Evolutionary conservation across 23 red algal species (phyloP).

Genomic region (Gracilaria gracilis): DNA sequence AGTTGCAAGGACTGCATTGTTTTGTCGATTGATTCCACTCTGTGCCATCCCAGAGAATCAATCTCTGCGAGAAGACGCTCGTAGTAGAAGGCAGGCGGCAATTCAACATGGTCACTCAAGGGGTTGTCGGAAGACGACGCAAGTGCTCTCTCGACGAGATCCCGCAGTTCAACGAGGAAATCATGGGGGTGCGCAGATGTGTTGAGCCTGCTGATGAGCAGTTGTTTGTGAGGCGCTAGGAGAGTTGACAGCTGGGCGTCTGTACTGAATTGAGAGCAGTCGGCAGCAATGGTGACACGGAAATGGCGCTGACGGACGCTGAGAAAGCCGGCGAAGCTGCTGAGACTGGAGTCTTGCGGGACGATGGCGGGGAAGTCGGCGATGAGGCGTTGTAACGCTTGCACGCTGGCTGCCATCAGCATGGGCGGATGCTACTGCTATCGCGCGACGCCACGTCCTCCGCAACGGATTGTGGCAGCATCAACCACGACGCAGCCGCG

Average conservation of each 20-base stretch:
- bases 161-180: slow-evolving; percentile 67
- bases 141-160: slow-evolving; percentile 43
- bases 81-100: slow-evolving; percentile 66
- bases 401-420: not conserved
- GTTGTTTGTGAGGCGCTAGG: slow-evolving; percentile 10
- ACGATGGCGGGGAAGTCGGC: slow-evolving; percentile 47
- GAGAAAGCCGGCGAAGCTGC: slow-evolving; percentile 43
- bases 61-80: slow-evolving; percentile 69
- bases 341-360: slow-evolving; percentile 31
- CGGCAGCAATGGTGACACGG: slow-evolving; percentile 47
- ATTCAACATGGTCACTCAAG: not conserved
- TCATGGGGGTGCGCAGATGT: slow-evolving; percentile 32
- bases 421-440: no score
- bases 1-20: slow-evolving; percentile 48
- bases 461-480: no score
- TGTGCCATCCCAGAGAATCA: slow-evolving; percentile 50
- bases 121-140: not conserved
- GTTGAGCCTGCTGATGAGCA: slow-evolving; percentile 7
- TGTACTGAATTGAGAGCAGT: slow-evolving; percentile 26
- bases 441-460: no score
- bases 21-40: slow-evolving; percentile 29
- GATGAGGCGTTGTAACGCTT: slow-evolving; percentile 9
- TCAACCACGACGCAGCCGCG: no score
- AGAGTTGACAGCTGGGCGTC: slow-evolving; percentile 29
- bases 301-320: slow-evolving; percentile 26